Base-by-base conservation (phyloP, 352 stramenopile genomes). In the Phytopythium ostracodes region DNA sequence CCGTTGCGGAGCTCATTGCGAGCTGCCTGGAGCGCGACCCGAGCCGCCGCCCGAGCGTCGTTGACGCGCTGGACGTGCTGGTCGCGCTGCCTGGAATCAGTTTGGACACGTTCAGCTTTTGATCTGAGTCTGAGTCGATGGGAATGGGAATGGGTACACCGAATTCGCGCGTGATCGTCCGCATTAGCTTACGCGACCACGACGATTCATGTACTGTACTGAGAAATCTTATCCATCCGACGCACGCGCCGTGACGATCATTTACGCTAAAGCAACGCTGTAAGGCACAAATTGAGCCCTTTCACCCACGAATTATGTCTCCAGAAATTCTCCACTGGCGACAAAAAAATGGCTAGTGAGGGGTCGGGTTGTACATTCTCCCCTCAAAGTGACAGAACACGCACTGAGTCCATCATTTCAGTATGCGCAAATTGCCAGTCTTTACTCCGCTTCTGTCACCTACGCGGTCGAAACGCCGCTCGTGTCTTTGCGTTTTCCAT, bases 21-120 rank as follows among this genome's bases (percentile, higher is more conserved):
- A 60, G 55, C 27, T 85, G 76, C 59, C 58, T 83, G 27, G 24
- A 70, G 24, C 50, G 44, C 11, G 72, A 81, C 17, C 69, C 76
- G 4, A 59, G 35, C 17, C 22, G 40, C 17, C 63, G 76, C 20
- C 76, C 76, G 5, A 77, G 52, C 24, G 59, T 64, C 2, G 54
- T 60, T 44, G 66, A 71, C 27, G 64, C 65, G 12, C 59, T 75
- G 0, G 61, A 67, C 35, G 44, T 62, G 25, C 43, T 73, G 50
- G 55, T 60, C 14, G 60, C 43, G 6, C 61, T 79, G 38, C 55
- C 61, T 20, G 55, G 53, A 6, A 49, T 63, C 20, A 64, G 61
- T 6, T 38, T 65, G 6, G 68, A 78, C 38, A 72, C 65, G 18
- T 78, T 74, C 46, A 78, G 71, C 18, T 49, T 78, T 17, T 78